These are phyloP conservation scores for Cutaneotrichosporon sp. DNA, from an alignment of 1,284 basidiomycete genomes.

Conservation along the genomic window DNA sequence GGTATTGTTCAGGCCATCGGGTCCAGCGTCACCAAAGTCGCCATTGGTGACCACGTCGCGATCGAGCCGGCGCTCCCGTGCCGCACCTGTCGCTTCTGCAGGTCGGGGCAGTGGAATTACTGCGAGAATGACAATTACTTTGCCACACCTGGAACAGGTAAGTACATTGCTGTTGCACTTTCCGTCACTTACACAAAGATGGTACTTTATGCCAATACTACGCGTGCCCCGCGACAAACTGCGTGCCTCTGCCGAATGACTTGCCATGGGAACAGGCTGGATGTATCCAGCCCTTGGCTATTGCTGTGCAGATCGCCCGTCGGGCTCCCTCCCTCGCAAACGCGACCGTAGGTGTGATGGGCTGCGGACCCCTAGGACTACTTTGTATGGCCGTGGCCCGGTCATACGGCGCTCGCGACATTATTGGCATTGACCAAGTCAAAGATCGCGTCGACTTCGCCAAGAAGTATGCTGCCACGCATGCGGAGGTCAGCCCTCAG, in stretches of 20 bases:
- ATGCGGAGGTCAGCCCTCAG: conserved; percentile 2
- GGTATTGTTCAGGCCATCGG: conserved; percentile 37
- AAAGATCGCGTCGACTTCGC: conserved; percentile 73
- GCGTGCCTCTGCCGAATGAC: conserved; percentile 13
- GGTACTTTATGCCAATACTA: conserved; percentile 28
- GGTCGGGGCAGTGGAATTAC: conserved; percentile 19
- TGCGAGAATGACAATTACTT: conserved; percentile 18
- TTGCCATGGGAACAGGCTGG: conserved; percentile 25
- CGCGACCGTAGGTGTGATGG: conserved; percentile 71
- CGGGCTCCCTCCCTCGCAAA: conserved; percentile 39
- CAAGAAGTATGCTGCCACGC: conserved; percentile 64
- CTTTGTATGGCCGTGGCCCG: conserved; percentile 86
- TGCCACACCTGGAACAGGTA: conserved; percentile 22
- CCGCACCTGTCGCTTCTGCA: conserved; percentile 41
- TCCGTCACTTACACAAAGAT: too few species aligned
- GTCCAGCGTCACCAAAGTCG: conserved; percentile 18
- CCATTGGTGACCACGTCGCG: conserved; percentile 43
- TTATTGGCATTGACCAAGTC: conserved; percentile 62
- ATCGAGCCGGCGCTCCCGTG: conserved; percentile 47
- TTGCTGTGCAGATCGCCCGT: conserved; percentile 63
- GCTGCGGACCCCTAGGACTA: conserved; percentile 82
- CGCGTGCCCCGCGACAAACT: conserved; percentile 11
- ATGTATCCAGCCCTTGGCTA: conserved; percentile 63
- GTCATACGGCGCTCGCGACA: conserved; percentile 70
- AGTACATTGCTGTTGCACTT: too few species aligned